phyloP scores from a whole-genome alignment of 371 early-diverging fungal species.

The Choanephora cucurbitarum region DNA sequence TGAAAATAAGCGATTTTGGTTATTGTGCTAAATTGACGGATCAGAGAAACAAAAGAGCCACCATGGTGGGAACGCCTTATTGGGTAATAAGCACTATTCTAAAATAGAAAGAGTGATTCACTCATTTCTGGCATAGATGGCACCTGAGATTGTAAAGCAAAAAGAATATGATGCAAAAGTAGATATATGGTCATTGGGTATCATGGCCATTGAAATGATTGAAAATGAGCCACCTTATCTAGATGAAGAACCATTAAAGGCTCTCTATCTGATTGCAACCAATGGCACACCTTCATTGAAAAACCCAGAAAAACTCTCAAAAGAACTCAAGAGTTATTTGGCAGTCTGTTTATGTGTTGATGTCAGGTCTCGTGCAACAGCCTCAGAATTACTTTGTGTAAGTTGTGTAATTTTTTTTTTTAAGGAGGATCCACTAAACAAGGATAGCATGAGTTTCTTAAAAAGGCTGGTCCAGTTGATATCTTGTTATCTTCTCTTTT shows the following conservation, averaged over 20 bases:
- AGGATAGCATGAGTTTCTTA: slow-evolving; percentile 40
- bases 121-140: too few relatives aligned
- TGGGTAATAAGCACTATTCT: slow-evolving; percentile 47
- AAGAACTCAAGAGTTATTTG: slow-evolving; percentile 82
- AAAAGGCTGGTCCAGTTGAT: slow-evolving; percentile 42
- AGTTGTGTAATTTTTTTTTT: slow-evolving; percentile 2
- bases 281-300: slow-evolving; percentile 95
- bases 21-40: slow-evolving; percentile 87
- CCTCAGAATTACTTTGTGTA: slow-evolving; percentile 77
- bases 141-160: slow-evolving; percentile 91
- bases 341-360: slow-evolving; percentile 90
- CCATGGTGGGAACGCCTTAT: slow-evolving; percentile 94
- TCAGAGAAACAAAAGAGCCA: slow-evolving; percentile 74
- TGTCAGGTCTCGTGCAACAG: slow-evolving; percentile 81
- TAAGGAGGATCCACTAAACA: too few relatives aligned
- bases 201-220: slow-evolving; percentile 97
- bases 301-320: slow-evolving; percentile 76
- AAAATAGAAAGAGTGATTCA: not conserved
- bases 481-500: slow-evolving; percentile 29
- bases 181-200: slow-evolving; percentile 93
- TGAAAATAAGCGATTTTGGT: slow-evolving; percentile 91
- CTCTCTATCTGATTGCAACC: slow-evolving; percentile 94
- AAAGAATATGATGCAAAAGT: slow-evolving; percentile 88
- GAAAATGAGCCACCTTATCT: slow-evolving; percentile 97
- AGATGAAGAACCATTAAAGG: slow-evolving; percentile 92